Evolutionary conservation across 495 filamentous ascomycete genomes (phyloP), one percentile per base, ranked within the genome.

Genomic region (Aspergillus diversus): DNA sequence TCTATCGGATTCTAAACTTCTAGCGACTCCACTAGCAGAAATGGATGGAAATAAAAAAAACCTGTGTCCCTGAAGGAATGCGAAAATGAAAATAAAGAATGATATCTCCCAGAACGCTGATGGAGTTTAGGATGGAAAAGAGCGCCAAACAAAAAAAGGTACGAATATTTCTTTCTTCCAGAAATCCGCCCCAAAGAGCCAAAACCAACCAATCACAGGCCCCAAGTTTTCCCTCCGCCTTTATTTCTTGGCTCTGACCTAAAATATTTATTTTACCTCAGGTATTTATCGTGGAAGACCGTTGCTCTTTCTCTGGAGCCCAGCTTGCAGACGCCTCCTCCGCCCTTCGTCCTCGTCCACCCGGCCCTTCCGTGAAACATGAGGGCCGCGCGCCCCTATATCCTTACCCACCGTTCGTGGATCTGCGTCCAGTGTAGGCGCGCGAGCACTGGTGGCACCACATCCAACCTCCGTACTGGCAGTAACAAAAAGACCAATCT

Each of bases 381-480:
- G 73, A 73, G 72, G 33, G 70, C 62, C 37, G 58, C 68, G 31
- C 59, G 55, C 16, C 31, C 60, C 17, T 61, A 69, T 51, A 69
- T 79, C 21, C 63, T 72, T n/a, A 67, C 72, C 58, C 75, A 75
- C 50, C 72, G 71, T 12, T 72, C 75, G 17, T 82, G 79, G 79
- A 73, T 71, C 32, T 83, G 75, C 59, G 66, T 70, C 34, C 73
- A 74, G 63, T 82, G 80, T 71, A 62, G 66, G 16, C 75, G 74
- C 55, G 62, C 66, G 33, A 61, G 64, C 54, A 73, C 65, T 34
- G 78, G 77, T 46, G 73, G 76, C 60, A 68, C 66, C 35, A 63
- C 71, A 56, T 58, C 65, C 16, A 66, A 55, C 48, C 49, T 60
- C 66, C 63, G 68, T 63, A 52, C 69, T 53, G 66, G 50, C 52